Evolutionary conservation across 805 yeast genomes (phyloP), one percentile per base, ranked within the genome.

Genomic region (Kodamaea sagamina): DNA sequence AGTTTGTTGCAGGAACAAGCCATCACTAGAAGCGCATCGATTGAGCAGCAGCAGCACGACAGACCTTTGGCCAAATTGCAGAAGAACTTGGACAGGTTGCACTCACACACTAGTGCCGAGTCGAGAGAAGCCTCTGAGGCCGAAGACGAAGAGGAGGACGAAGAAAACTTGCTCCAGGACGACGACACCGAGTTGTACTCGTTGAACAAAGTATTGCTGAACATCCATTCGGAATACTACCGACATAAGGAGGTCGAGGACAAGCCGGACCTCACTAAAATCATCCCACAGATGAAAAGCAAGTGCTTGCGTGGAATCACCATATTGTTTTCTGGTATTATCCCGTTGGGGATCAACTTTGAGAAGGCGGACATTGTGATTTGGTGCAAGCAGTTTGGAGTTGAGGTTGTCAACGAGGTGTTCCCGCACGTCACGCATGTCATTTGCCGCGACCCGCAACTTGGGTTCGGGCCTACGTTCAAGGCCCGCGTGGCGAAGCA

Each of bases 321-420:
- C 2, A 78, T 93, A 43, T 74, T 92, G 13, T 84, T 93, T 52
- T 85, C 96, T 3, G 97, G 98, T 0, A 74, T 92, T n/a, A 75
- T 93, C 16, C 97, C 97, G 1, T 59, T 88, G n/a, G 93, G 93
- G 1, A 73, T 82, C 9, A 76, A 80, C 42, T 65, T 86, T 12
- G 82, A 84, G 41, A 67, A 74, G 25, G 93, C 95, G 3, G 96
- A 89, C 58, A 86, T 93, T 34, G 97, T 90, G 1, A 79, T 84
- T 16, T 92, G 98, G 97, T 86, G 92, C 9, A 77, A 78, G 39
- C 87, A 90, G 42, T 92, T 92, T 72, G 99, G 99, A 1, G 97
- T 96, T 0, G 72, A 72, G 2, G 89, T 92, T 6, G 84, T 84
- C 1, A 71, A 81, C 3, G 89, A 87, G 44, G 82, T 86, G 17